Base-by-base conservation (phyloP, 2,329 filamentous ascomycete species). In the Apiospora phragmitis region DNA sequence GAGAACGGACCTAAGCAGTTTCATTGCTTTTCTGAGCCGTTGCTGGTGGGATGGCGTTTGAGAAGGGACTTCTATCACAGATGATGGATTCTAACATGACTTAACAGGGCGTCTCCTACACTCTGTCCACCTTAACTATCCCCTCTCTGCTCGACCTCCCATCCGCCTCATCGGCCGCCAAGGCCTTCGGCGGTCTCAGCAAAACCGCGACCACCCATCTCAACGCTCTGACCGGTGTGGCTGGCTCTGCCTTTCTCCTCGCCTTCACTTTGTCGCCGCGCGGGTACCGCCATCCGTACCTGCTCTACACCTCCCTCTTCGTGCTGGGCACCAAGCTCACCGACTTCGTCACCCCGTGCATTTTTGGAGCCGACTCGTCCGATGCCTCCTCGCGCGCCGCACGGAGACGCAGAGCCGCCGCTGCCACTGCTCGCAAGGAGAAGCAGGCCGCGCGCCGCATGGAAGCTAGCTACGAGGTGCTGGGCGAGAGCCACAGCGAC, bases 41-140 rank as follows among this genome's bases (percentile, higher is more conserved):
- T 62, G 55, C 32, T 38, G 21, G 29, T 24, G 32, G 32, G 2
- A 62, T 38, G 55, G 55, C 11, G 55, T 62, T 62, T 38, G 55
- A 38, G 18, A 38, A 38, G 32, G 9, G 21, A 38, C 4, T 4
- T 35, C 32, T 38, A 38, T 38, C 35, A 38, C 24, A 18, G n/a
- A 43, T 14, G 42, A 42, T 45, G 38, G 14, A 67, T 42, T 42
- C 38, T 67, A 29, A 67, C 24, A 67, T n/a, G 72, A 69, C 70
- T 73, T 71, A 29, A 68, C 77, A 98, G 95, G 95, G 95, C 81
- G 88, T 96, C 71, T 97, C 95, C 68, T 97, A 95, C 84, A 92
- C 94, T 66, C 89, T 96, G 76, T 92, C 92, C 29, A 89, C 90
- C 71, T 85, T 97, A 74, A 91, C 93, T 35, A 89, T 97, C 71